Evolutionary conservation across 495 filamentous ascomycete species (phyloP).

Genomic region (Aspergillus campestris): DNA sequence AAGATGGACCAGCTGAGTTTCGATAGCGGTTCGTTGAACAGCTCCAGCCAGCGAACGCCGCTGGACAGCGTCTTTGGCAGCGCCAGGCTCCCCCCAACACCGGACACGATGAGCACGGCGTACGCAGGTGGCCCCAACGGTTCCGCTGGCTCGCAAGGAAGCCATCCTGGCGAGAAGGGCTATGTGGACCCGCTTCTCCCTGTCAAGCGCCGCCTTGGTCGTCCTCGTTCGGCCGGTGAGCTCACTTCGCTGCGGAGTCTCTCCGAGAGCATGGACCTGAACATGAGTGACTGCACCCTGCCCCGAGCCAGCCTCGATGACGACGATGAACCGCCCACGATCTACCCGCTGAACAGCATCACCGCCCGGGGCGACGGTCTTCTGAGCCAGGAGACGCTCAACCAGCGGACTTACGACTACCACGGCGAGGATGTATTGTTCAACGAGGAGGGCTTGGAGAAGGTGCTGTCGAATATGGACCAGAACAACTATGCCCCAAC

Average conservation of each 20-base stretch:
- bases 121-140: conserved; percentile 22
- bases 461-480: conserved; percentile 16
- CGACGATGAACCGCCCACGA: conserved; percentile 17
- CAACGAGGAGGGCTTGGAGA: conserved; percentile 11
- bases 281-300: conserved; percentile 25
- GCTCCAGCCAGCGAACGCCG: conserved; percentile 18
- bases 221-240: conserved; percentile 30
- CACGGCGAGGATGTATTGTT: conserved; percentile 17
- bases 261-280: conserved; percentile 23
- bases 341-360: conserved; percentile 27
- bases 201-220: conserved; percentile 16
- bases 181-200: conserved; percentile 7
- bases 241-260: conserved; percentile 20
- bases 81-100: conserved; percentile 32
- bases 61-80: conserved; percentile 29
- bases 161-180: conserved; percentile 21
- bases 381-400: conserved; percentile 18
- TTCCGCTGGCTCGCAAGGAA: conserved; percentile 19
- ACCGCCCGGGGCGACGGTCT: conserved; percentile 19
- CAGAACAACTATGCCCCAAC: conserved; percentile 15
- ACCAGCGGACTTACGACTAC: conserved; percentile 15
- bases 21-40: conserved; percentile 13
- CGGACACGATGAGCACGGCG: conserved; percentile 40
- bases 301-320: conserved; percentile 12
- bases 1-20: conserved; percentile 8